A percentile compares a stretch with the other conserved stretches of the same genome.
Conservation (phyloP, 2,329 filamentous ascomycete genomes). For the Fusarium albosuccineum region DNA sequence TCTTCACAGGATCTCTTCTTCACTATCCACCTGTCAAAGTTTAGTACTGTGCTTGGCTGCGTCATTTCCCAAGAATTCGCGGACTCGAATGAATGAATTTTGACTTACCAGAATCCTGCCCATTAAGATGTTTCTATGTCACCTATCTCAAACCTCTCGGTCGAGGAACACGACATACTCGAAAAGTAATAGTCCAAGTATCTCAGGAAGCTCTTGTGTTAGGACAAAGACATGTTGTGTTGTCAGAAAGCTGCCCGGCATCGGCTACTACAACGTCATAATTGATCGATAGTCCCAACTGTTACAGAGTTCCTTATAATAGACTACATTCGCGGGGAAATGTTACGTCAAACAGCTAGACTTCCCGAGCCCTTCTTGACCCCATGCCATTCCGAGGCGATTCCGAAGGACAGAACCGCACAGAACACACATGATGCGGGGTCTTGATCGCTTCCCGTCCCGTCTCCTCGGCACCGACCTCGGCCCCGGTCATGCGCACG, state of each 20-base stretch:
- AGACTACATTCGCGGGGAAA: slow-evolving; percentile 5
- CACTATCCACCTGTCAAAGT: too few relatives aligned
- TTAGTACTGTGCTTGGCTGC: neutral
- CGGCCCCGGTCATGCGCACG: neutral
- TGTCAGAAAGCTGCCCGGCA: too few relatives aligned
- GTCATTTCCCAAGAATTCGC: neutral
- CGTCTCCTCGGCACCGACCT: slow-evolving; percentile 6
- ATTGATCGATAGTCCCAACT: slow-evolving; percentile 7
- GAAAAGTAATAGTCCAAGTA: too few relatives aligned
- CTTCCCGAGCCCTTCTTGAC: neutral
- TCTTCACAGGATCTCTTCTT: too few relatives aligned
- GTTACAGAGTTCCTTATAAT: neutral
- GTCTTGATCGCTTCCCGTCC: neutral
- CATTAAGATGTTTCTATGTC: neutral
- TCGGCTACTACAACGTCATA: neutral
- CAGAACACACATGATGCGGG: neutral
- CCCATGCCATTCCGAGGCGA: neutral
- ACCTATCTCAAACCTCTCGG: neutral
- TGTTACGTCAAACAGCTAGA: slow-evolving; percentile 2
- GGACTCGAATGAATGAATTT: neutral
- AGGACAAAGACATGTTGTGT: too few relatives aligned
- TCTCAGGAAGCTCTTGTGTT: too few relatives aligned
- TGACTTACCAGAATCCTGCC: neutral
- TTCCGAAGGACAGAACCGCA: slow-evolving; percentile 6
- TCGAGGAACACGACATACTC: neutral